Conservation (phyloP, 192 early-diverging fungal genomes). For the Coemansia sp. region DNA sequence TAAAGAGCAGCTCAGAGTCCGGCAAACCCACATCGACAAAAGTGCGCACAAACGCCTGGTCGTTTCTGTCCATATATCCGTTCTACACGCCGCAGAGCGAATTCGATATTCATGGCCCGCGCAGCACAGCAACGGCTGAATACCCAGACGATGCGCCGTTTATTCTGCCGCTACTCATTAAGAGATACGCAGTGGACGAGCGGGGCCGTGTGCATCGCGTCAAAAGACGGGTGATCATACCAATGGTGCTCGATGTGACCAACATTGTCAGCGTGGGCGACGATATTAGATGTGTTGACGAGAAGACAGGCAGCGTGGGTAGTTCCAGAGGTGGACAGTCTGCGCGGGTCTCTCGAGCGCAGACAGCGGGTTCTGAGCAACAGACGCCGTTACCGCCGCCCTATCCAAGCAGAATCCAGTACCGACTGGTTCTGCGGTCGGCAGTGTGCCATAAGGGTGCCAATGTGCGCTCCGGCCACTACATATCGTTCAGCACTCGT, state of each 20-base stretch:
- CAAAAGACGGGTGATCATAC: conserved; percentile 57
- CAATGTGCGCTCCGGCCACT: conserved; percentile 55
- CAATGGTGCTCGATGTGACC: conserved; percentile 41
- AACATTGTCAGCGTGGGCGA: conserved; percentile 21
- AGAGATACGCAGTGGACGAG: conserved; percentile 62
- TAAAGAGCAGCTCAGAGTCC: conserved; percentile 12
- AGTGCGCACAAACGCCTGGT: conserved; percentile 68
- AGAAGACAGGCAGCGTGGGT: neutral
- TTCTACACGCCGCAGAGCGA: conserved; percentile 73
- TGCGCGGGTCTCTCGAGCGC: neutral
- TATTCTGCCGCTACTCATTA: conserved; percentile 69
- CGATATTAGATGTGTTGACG: conserved; percentile 11
- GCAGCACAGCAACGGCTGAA: conserved; percentile 47
- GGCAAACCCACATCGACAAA: conserved; percentile 11
- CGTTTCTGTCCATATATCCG: conserved; percentile 65
- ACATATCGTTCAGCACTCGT: conserved; percentile 45
- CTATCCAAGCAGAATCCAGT: conserved; percentile 36
- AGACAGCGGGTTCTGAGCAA: neutral
- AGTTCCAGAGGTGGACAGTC: neutral
- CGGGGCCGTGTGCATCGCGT: conserved; percentile 45
- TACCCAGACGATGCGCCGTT: conserved; percentile 60
- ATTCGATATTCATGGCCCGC: conserved; percentile 42
- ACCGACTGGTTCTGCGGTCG: conserved; percentile 56
- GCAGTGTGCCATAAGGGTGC: conserved; percentile 63
- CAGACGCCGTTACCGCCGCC: conserved; percentile 31